Percentiles rank a stretch among this genome's conserved stretches.
Evolutionary conservation across 1,284 basidiomycete genomes (phyloP).

Genomic region (Leccinum laetum): DNA sequence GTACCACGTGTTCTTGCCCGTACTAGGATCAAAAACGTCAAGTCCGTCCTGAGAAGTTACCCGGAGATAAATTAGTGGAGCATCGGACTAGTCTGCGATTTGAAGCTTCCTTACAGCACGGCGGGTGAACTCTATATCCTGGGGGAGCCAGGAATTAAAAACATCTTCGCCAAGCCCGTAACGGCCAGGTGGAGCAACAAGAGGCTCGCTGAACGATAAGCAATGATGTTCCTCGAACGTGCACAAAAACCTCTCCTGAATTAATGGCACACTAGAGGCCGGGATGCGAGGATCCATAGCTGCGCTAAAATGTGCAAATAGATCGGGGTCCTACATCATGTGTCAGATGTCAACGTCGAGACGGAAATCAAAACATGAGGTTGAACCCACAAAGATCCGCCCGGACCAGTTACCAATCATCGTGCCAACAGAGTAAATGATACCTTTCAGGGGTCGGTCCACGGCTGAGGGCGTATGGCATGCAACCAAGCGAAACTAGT

Average conservation of each 20-base stretch:
- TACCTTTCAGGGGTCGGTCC: constrained; percentile 37
- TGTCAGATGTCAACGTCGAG: constrained; percentile 14
- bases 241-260: constrained; percentile 40
- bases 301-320: constrained; percentile 24
- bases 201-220: constrained; percentile 35
- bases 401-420: constrained; percentile 44
- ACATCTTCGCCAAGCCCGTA: constrained; percentile 40
- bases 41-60: constrained; percentile 37
- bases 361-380: constrained; percentile 5
- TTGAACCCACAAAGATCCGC: constrained; percentile 36
- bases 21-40: constrained; percentile 38
- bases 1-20: constrained; percentile 38
- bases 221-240: constrained; percentile 48
- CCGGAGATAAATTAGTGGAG: constrained; percentile 14
- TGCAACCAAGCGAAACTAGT: constrained; percentile 44
- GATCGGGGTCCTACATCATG: constrained; percentile 26
- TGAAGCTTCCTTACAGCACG: constrained; percentile 32
- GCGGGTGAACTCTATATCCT: constrained; percentile 31
- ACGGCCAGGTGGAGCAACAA: constrained; percentile 34
- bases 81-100: not conserved
- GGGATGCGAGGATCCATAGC: constrained; percentile 21
- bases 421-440: constrained; percentile 41
- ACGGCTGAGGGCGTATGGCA: constrained; percentile 38
- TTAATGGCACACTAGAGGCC: constrained; percentile 26
- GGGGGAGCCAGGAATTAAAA: constrained; percentile 47